Evolutionary conservation across 768 basidiomycete species (phyloP).

Genomic region (Psilocybe tampanensis): DNA sequence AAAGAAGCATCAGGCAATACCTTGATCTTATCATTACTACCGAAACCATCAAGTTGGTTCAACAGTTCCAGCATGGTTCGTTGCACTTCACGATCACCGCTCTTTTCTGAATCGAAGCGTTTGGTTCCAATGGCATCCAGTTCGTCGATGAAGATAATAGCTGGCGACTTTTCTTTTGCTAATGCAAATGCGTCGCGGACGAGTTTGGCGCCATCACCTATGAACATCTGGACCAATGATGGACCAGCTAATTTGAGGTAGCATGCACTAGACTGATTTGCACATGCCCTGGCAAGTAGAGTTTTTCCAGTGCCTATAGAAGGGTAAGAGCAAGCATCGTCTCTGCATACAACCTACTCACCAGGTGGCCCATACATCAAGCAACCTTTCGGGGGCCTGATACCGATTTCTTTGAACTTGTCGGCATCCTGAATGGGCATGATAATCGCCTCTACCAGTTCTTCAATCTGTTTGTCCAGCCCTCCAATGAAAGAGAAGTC

Average conservation of each 20-base stretch:
- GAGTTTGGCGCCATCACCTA: conserved; percentile 98
- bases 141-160: conserved; percentile 99
- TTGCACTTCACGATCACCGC: conserved; percentile 99
- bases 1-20: conserved; percentile 38
- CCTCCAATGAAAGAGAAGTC: conserved; percentile 98
- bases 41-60: conserved; percentile 98
- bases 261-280: conserved; percentile 96
- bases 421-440: conserved; percentile 98
- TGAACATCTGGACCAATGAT: conserved; percentile 99
- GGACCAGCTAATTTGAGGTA: conserved; percentile 98
- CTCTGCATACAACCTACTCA: conserved; percentile 30
- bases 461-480: conserved; percentile 98
- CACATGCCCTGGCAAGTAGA: conserved; percentile 94
- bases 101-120: conserved; percentile 98
- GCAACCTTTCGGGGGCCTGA: conserved; percentile 96
- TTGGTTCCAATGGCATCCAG: conserved; percentile 99
- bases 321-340: not conserved
- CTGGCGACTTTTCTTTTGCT: conserved; percentile 96
- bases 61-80: conserved; percentile 99
- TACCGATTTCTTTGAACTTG: conserved; percentile 98
- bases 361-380: conserved; percentile 99
- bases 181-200: conserved; percentile 98
- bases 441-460: conserved; percentile 96
- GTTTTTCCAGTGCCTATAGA: conserved; percentile 89
- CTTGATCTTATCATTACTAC: conserved; percentile 97